Base-by-base conservation (phyloP, 768 basidiomycete species). In the Hericium rajendrae region DNA sequence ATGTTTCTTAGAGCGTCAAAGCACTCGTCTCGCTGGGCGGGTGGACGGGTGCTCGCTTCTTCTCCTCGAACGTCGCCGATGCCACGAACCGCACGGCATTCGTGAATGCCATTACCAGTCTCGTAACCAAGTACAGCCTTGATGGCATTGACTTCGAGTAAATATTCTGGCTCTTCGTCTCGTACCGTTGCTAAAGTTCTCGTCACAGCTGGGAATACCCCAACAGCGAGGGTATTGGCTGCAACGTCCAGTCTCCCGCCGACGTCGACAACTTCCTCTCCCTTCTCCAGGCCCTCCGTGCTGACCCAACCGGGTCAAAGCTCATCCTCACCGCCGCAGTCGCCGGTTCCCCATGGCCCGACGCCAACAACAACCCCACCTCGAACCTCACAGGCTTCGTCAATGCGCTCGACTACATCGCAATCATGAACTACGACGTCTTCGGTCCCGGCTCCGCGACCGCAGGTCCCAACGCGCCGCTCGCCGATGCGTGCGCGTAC, bases 391-490 rank as follows among this genome's bases (percentile, higher is more conserved):
- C 82, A 2, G 77, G 62, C 0, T 94, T 89, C 64, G 84, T 84
- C 3, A 57, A 74, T 13, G 77, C 81, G 15, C 76, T 95, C 48
- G 89, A 95, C 67, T 88, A 83, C 73, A 83, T 94, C 58, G 77
- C 61, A 15, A 72, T 85, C 53, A 88, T 88, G 86, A 83, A 82
- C 68, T 88, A 88, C 69, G 86, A 87, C 62, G 69, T 86, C 54
- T 77, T 73, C 63, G 81, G 83, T 16, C 73, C 76, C 22, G 77
- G 51, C 38, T 59, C 61, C 38, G 51, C 41, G 57, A 68, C 73
- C 60, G 69, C 83, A 51, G 92, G 92, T 1, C 83, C 94, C 13
- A 91, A 91, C 69, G 84, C 94, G 2, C 93, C 94, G 5, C 75
- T 97, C 39, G 74, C 84, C 58, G 86, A 95, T 70, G 75, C 79